Base-by-base conservation (phyloP, 2,329 filamentous ascomycete species). In the Colletotrichum paranaense region DNA sequence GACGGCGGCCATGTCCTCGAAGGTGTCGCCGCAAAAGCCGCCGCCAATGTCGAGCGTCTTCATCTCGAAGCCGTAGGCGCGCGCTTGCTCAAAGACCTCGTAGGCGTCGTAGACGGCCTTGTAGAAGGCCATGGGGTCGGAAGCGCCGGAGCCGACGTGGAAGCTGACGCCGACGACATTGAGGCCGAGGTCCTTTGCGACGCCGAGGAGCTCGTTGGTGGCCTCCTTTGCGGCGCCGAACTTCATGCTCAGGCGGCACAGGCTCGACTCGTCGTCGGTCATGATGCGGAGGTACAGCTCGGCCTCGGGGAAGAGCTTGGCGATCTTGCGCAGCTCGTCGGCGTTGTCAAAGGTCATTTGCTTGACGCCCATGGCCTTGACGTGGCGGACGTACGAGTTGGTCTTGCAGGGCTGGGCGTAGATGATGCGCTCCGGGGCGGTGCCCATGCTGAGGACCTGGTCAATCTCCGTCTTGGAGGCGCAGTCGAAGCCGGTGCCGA, bases 341-440 rank as follows among this genome's bases (percentile, higher is more conserved):
- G 93, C 91, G 79, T 99, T 99, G 89, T 99, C 97, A 81, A 99
- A 98, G 2, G 97, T 99, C 96, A 99, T 98, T 88, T 98, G 94
- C 86, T 94, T 96, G 82, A 99, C 97, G 77, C 93, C 93, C 77
- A 92, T 88, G 81, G 91, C 90, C 80, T 93, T 92, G 76, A 97
- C 97, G 80, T 95, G 97, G 81, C 95, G 95, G 75, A 99, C 89
- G 84, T 98, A 98, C 60, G 96, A 98, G 87, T 97, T 97, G 80
- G 97, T 99, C 92, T 99, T 99, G 93, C 97, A 98, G 68, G 97
- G 97, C 86, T 99, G 97, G 62, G 97, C 97, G 81, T 98, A 99
- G 86, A 99, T 98, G 88, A 99, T 97, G 83, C 96, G 95, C 77
- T 92, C 91, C 14, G 97, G 94, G 80, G 94, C 92, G 77, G 97